Percentiles rank a stretch among this genome's conserved stretches.
These are phyloP conservation scores for Tetrahymena borealis DNA, from an alignment of 73 alveolate genomes.

Conservation along the genomic window DNA sequence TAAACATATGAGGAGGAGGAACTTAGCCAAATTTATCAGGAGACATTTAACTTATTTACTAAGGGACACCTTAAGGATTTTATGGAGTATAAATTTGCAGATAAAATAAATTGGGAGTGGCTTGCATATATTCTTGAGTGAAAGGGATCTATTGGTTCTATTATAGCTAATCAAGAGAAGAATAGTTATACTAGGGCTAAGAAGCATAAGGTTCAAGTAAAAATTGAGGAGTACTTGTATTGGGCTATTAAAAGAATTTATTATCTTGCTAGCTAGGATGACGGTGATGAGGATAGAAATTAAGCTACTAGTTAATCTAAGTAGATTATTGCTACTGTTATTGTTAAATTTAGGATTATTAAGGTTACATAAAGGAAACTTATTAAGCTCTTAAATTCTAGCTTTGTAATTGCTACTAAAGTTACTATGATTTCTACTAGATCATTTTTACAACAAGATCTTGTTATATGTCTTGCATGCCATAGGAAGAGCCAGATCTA, in stretches of 20 bases:
- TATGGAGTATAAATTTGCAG: background rate
- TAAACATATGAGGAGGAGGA: background rate
- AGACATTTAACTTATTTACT: background rate
- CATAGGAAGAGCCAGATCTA: background rate
- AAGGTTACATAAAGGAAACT: too few species aligned
- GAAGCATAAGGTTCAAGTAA: background rate
- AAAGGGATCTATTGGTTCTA: background rate
- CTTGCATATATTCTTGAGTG: background rate
- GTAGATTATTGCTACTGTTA: background rate
- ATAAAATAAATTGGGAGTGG: background rate
- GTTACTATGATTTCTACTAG: background rate
- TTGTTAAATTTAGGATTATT: background rate
- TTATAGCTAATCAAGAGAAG: background rate
- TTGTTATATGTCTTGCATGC: background rate
- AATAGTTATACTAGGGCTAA: background rate
- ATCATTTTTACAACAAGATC: background rate
- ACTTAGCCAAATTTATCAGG: background rate
- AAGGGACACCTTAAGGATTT: background rate
- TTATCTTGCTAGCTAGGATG: background rate
- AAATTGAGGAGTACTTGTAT: background rate
- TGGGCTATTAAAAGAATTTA: background rate
- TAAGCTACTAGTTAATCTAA: background rate
- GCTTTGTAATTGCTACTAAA: background rate
- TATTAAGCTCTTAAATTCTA: too few species aligned
- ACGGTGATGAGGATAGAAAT: background rate